A percentile compares a stretch with the other conserved stretches of the same genome.
Conservation (phyloP, 2,329 filamentous ascomycete genomes). For the Pseudopyricularia cyperi region DNA sequence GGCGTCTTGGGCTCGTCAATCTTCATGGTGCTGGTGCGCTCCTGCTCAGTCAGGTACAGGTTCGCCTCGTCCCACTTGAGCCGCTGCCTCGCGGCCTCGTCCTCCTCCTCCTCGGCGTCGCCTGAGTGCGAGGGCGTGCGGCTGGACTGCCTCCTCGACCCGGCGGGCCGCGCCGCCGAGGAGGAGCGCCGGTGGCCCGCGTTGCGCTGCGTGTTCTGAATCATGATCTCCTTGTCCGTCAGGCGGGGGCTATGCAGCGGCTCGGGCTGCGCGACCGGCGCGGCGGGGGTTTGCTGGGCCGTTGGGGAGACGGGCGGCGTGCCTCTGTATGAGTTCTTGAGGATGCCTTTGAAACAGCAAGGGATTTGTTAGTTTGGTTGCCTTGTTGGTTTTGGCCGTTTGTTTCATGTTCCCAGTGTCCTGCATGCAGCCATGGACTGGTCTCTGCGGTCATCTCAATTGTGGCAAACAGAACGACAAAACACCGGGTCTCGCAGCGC, state of each 20-base stretch:
- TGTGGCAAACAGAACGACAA: background rate
- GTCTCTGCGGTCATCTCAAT: too few species aligned
- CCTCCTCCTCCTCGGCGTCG: constrained; percentile 19
- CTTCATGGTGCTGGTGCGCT: constrained; percentile 94
- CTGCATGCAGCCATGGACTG: too few species aligned
- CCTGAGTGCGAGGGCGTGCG: constrained; percentile 30
- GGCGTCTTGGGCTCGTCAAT: constrained; percentile 98
- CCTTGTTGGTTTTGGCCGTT: too few species aligned
- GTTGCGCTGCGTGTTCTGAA: constrained; percentile 91
- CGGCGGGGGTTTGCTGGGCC: constrained; percentile 13
- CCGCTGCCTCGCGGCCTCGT: constrained; percentile 50
- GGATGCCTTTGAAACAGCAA: constrained; percentile 51
- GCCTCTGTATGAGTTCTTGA: constrained; percentile 73
- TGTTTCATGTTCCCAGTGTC: too few species aligned
- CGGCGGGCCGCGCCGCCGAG: constrained; percentile 49
- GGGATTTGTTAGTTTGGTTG: background rate
- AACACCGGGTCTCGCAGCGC: background rate
- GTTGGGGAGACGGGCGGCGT: constrained; percentile 39
- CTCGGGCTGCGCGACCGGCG: background rate
- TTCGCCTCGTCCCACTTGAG: constrained; percentile 99
- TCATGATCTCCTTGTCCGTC: constrained; percentile 75
- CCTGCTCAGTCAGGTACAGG: constrained; percentile 91
- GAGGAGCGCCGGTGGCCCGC: constrained; percentile 79
- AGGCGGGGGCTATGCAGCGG: constrained; percentile 30
- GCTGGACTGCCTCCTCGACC: constrained; percentile 60